Evolutionary conservation across 1,284 basidiomycete species (phyloP), one percentile per base, ranked within the genome.

Genomic region (Boletus smithii): DNA sequence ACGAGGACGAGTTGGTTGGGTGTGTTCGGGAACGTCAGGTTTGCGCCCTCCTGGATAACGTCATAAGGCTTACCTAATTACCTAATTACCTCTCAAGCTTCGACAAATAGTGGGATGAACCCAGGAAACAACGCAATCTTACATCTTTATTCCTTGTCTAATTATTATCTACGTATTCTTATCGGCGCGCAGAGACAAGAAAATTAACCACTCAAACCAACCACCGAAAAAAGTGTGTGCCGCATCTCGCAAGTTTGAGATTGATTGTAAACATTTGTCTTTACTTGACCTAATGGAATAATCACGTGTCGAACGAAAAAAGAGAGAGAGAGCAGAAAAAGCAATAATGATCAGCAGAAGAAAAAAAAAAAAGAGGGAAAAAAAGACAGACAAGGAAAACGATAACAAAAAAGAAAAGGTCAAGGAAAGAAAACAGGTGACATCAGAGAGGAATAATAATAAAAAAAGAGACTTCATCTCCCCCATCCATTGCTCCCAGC

Each of bases 401-500:
- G 20, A 20, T 20, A 20, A 20, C 20, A 20, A 20, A 20, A n/a
- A 20, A 20, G 2, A 20, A 20, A 20, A 20, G 20, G 20, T 4
- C 20, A 20, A n/a, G 20, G 20, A 20, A 4, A 20, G 20, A n/a
- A n/a, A n/a, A n/a, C n/a, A n/a, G n/a, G n/a, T n/a, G n/a, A n/a
- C 30, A 30, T 11, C 36, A 16, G 43, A 10, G 27, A 44, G 27
- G 41, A 38, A 27, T 24, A 24, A 24, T 24, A 7, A 26, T 7
- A 49, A 11, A 27, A 45, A 39, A 39, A 33, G 30, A 18, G 8
- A 33, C 27, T 1, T 57, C 50, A 66, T 53, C 67, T 53, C 20
- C 63, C 63, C 63, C 63, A 66, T 38, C 63, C 63, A 42, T 52
- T 61, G 20, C 66, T 66, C 29, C 67, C 64, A 5, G 67, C 57